These are phyloP conservation scores for Ustilago shanxiensis DNA, from an alignment of 1,284 basidiomycete species.

Conservation along the genomic window DNA sequence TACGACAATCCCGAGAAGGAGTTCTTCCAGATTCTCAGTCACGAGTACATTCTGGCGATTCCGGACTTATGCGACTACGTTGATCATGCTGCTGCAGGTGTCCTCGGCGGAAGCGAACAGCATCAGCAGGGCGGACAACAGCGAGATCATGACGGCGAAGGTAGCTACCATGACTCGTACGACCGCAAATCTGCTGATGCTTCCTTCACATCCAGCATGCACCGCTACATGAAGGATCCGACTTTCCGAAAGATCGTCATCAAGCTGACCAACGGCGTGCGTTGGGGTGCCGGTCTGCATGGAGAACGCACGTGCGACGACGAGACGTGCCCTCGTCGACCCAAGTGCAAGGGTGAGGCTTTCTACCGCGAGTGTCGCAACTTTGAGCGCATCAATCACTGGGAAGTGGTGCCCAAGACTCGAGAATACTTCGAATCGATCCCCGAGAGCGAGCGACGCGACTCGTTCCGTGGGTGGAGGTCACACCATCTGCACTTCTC, in stretches of 20 bases:
- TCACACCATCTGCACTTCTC: constrained; percentile 96
- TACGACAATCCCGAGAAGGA: constrained; percentile 82
- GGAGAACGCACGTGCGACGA: constrained; percentile 86
- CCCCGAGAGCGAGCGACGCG: constrained; percentile 70
- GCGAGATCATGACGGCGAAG: constrained; percentile 22
- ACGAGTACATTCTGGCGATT: constrained; percentile 73
- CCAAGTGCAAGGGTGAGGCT: constrained; percentile 75
- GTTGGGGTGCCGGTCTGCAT: constrained; percentile 87
- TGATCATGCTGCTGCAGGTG: constrained; percentile 72
- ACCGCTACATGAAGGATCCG: constrained; percentile 59
- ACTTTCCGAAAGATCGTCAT: constrained; percentile 63
- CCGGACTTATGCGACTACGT: constrained; percentile 72
- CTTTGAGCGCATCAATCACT: constrained; percentile 86
- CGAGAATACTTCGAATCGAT: constrained; percentile 71
- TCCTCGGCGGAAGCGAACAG: constrained; percentile 19
- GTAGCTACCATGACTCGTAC: constrained; percentile 36
- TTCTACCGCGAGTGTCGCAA: constrained; percentile 84
- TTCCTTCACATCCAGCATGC: constrained; percentile 32
- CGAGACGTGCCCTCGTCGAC: constrained; percentile 74
- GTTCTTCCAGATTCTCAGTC: constrained; percentile 85
- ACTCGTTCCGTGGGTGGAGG: constrained; percentile 90
- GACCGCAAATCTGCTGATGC: constrained; percentile 35
- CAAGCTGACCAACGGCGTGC: constrained; percentile 87
- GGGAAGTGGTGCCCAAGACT: constrained; percentile 79
- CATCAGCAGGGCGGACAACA: constrained; percentile 1